A percentile compares a stretch with the other conserved stretches of the same genome.
These are phyloP conservation scores for Nepenthes alata DNA, from an alignment of 179 eudicot species.

Conservation along the genomic window DNA sequence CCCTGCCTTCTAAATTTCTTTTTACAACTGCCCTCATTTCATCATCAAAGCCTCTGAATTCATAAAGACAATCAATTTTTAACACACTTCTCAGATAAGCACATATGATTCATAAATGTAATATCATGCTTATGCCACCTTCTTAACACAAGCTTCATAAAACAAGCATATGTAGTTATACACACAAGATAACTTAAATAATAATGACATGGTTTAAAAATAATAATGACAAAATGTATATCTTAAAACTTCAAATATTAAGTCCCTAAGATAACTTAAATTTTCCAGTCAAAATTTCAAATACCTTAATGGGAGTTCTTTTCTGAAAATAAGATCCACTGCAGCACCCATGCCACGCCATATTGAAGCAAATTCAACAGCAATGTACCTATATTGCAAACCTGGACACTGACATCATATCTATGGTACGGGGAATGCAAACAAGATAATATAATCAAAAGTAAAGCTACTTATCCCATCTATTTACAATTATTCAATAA, in stretches of 20 bases:
- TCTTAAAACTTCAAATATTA: too few relatives aligned
- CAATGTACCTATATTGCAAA: slow-evolving; percentile 59
- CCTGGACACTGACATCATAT: neutral
- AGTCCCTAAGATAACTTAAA: too few relatives aligned
- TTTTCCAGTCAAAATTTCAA: slow-evolving; percentile 4
- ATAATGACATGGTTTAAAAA: too few relatives aligned
- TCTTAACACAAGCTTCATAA: too few relatives aligned
- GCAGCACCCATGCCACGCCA: slow-evolving; percentile 97
- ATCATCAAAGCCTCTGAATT: slow-evolving; percentile 88
- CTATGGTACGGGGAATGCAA: neutral
- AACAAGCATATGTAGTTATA: too few relatives aligned
- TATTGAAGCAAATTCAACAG: slow-evolving; percentile 99
- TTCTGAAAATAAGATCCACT: slow-evolving; percentile 78
- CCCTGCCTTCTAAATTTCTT: slow-evolving; percentile 89
- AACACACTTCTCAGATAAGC: neutral
- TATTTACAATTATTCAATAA: too few relatives aligned
- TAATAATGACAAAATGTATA: too few relatives aligned
- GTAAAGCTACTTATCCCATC: too few relatives aligned
- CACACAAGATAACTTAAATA: neutral
- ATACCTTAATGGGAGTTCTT: slow-evolving; percentile 92
- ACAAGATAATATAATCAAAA: too few relatives aligned
- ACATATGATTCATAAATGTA: neutral
- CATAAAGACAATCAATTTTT: slow-evolving; percentile 1
- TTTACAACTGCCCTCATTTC: slow-evolving; percentile 97
- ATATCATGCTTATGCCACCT: neutral